Conservation (phyloP, 176 grass and related monocot genomes). For the Paspalum vaginatum region DNA sequence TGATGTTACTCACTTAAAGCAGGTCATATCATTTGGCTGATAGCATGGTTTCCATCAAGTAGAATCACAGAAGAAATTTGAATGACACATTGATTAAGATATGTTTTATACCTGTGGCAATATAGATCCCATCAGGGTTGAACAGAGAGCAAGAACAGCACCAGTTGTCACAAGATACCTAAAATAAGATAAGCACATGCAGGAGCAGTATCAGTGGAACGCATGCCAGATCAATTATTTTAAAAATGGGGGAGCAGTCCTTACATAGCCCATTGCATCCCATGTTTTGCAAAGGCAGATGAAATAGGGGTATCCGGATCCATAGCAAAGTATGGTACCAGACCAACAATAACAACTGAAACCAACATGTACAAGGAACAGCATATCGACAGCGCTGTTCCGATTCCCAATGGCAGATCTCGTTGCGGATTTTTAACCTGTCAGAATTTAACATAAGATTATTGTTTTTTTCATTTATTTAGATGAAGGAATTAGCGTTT, state of each 20-base stretch:
- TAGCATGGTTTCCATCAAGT: not conserved
- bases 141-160: conserved; percentile 82
- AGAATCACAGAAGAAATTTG: not conserved
- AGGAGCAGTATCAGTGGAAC: conserved; percentile 23
- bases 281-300: conserved; percentile 65
- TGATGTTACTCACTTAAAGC: conserved; percentile 1
- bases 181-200: conserved; percentile 8
- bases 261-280: conserved; percentile 82
- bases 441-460: conserved; percentile 19
- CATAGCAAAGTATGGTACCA: conserved; percentile 89
- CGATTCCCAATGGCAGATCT: conserved; percentile 78
- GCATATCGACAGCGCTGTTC: conserved; percentile 57
- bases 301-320: conserved; percentile 90
- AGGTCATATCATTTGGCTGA: not conserved
- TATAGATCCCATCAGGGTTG: conserved; percentile 77
- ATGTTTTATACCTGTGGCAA: conserved; percentile 67
- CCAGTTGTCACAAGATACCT: conserved; percentile 82
- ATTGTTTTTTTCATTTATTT: not conserved
- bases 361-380: conserved; percentile 86
- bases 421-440: conserved; percentile 84
- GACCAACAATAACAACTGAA: conserved; percentile 75
- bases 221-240: not conserved
- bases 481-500: not conserved
- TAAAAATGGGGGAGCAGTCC: conserved; percentile 8
- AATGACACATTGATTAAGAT: not conserved